Evolutionary conservation across 352 stramenopile genomes (phyloP), one percentile per base, ranked within the genome.

Genomic region (Plasmopara viticola): DNA sequence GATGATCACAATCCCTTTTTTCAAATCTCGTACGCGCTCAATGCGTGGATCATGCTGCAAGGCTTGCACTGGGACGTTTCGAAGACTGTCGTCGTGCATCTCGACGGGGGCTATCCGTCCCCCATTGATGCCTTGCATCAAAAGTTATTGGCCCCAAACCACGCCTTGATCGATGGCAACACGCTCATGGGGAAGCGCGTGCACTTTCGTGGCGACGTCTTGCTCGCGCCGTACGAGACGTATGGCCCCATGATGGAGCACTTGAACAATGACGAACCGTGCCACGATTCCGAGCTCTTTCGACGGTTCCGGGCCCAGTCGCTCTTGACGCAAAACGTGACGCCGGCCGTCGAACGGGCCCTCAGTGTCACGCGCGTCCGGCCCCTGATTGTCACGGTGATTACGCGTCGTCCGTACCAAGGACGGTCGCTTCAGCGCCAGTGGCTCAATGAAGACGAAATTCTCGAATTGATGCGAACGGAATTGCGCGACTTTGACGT

Each of bases 211-310:
- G 75, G 78, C 9, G 49, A 74, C 9, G 80, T 81, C 8, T 6
- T 86, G 42, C 33, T 88, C 5, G 61, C 71, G 10, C 75, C 78
- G 13, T 86, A 62, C 25, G 80, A 91, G 12, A 48, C 60, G 4
- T 71, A 56, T 0, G 78, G 80, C 0, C 74, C 76, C 0, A 76
- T 89, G 62, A 87, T 88, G 70, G 65, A 84, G 55, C 80, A 91
- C 40, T 45, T 91, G 39, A 62, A 91, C 47, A 55, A 88, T 37
- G 52, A 70, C 8, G 73, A 91, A 48, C 72, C 74, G 33, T 91
- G 80, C 47, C 58, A 60, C 14, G 56, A 72, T 6, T 86, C 70
- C 25, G 48, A 78, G 38, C n/a, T 91, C 33, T 50, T 89, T 25
- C 56, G 61, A 9, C 45, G 68, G 0, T 91, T 91, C 44, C 78